Base-by-base conservation (phyloP, 331 rosid species). In the Quercus phellos region DNA sequence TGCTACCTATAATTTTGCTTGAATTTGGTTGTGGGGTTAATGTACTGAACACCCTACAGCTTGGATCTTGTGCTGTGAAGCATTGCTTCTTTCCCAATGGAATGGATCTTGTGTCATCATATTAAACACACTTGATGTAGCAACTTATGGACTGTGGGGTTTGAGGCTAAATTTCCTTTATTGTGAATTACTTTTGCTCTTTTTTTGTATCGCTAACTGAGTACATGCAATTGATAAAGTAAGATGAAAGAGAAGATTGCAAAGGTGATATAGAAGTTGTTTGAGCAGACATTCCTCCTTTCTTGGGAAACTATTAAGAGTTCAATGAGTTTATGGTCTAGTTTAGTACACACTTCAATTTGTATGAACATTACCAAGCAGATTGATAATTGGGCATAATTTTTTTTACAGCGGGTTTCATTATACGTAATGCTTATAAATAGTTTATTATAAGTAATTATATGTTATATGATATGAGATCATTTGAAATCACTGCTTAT, bases 381-480 rank as follows among this genome's bases (percentile, higher is more conserved):
- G 16, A 32, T 55, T 84, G 63, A 64, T 43, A 72, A 55, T 79
- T 80, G 78, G 50, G 79, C 68, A 77, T 56, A 55, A 73, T 38
- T 2, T 8, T 38, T 38, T 38, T 38, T 8, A 38, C 11, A 38
- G 46, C 46, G 3, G 3, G 46, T 38, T 38, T 8, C 46, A 38
- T 38, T 38, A 38, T 38, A 38, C 46, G 0, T 38, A 38, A 8
- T 38, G 11, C 46, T 38, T 38, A 38, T 38, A 38, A 38, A 38
- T 38, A 8, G 46, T 8, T 38, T 38, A 38, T 38, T 38, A 38
- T 38, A 38, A 38, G 11, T 38, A 38, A 38, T 38, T 38, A 8
- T 38, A 38, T 38, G 46, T 7, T 38, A 38, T 38, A 38, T 38
- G 46, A 2, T 38, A 38, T 38, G 46, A 8, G 46, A 38, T 38